Conservation (phyloP, 305 asterid genomes). For the Fraxinus nigra region DNA sequence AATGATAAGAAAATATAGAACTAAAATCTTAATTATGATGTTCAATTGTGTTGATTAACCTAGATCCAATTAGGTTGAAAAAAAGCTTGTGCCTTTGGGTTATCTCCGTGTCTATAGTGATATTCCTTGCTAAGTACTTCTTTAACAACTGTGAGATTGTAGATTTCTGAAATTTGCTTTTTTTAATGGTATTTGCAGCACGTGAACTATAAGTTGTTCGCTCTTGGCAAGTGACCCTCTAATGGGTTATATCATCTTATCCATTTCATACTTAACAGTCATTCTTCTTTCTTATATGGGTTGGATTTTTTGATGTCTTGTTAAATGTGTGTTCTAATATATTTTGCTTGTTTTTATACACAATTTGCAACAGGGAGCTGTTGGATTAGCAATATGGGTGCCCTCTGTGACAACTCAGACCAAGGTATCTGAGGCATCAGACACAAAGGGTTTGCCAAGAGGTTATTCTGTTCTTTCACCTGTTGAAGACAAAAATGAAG, state of each 20-base stretch:
- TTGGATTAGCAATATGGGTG: slow-evolving; percentile 99
- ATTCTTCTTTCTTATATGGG: neutral
- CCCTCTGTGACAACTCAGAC: slow-evolving; percentile 88
- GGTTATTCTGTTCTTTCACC: slow-evolving; percentile 72
- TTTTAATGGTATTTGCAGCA: neutral
- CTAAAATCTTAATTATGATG: slow-evolving; percentile 4
- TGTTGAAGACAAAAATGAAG: slow-evolving; percentile 50
- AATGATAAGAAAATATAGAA: neutral
- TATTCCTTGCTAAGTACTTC: neutral
- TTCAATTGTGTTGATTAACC: neutral
- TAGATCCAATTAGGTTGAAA: neutral
- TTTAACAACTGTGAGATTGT: neutral
- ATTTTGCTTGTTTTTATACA: slow-evolving; percentile 24
- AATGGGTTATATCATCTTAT: neutral
- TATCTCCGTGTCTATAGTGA: neutral
- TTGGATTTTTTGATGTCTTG: slow-evolving; percentile 28
- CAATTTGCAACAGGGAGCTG: slow-evolving; percentile 74
- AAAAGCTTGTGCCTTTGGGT: neutral
- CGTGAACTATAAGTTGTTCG: neutral
- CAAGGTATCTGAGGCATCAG: slow-evolving; percentile 56
- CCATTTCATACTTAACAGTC: neutral
- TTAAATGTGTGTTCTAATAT: slow-evolving; percentile 8
- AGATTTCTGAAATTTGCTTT: slow-evolving; percentile 12
- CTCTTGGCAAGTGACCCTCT: neutral
- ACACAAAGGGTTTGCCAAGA: slow-evolving; percentile 45